Evolutionary conservation across 1,284 basidiomycete species (phyloP), one percentile per base, ranked within the genome.

Genomic region (Rhodotorula sp.): DNA sequence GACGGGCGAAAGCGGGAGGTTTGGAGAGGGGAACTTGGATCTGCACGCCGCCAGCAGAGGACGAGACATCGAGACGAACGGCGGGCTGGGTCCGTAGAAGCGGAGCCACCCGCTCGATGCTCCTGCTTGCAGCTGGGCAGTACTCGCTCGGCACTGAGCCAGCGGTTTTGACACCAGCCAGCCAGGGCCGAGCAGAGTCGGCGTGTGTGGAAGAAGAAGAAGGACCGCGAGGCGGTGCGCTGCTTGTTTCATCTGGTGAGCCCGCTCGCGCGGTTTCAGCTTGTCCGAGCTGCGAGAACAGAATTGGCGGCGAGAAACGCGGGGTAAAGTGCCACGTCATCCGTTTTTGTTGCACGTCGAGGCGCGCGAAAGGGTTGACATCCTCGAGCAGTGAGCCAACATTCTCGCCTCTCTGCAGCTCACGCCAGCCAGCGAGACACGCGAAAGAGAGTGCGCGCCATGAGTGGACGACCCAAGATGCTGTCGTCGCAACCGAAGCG

Each of bases 401-500:
- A 37, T 33, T 56, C 51, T 15, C 14, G 1, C 6, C 22, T 56
- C 29, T 3, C 30, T 37, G 15, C 30, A 20, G 30, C 18, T 33
- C 30, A 20, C 33, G 37, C 24, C 20, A 18, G 24, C 54, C 29
- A 18, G 54, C 17, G 55, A 20, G 12, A 17, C n/a, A 37, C 3
- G 18, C 33, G 14, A 12, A 30, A 14, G 22, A 42, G 10, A 6
- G 22, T 42, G 37, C 37, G 3, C 37, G 37, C 22, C 33, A 53
- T 37, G 45, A 57, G 22, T 45, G 44, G 44, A 42, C 37, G 58
- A 22, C 29, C 51, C 15, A 54, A 55, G n/a, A 57, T 67, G 48
- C 71, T 75, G 37, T 70, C 73, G 17, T 73, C 71, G 26, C 73
- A 75, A 56, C 71, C 73, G 14, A 64, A 62, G 44, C 66, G 73